Evolutionary conservation across 306 rosid genomes (phyloP), one percentile per base, ranked within the genome.

Genomic region (Canavalia ensiformis): DNA sequence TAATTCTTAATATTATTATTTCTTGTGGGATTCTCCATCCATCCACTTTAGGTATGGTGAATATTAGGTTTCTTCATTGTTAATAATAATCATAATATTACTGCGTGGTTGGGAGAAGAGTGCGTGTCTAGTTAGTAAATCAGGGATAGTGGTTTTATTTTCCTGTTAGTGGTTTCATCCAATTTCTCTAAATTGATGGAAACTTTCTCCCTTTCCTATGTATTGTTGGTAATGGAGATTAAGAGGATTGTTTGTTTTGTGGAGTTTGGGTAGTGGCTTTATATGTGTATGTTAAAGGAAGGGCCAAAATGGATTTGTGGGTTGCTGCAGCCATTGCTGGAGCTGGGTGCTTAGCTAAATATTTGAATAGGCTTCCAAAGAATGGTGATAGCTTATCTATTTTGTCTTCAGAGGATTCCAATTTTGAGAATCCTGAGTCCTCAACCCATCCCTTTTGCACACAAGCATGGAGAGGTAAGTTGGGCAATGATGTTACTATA

Each of bases 251-350:
- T 71, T 73, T 85, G 73, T 49, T 1, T 72, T 65, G 87, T 83
- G 68, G 88, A 72, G 57, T 86, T 82, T 2, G 42, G 82, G 34
- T 86, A 79, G 87, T 87, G 64, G 69, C 4, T 37, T 44, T 81
- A 9, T 81, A 9, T 66, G 6, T 71, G 74, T 74, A 18, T 72
- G 72, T 51, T 70, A 56, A 75, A 82, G 59, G 85, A 84, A 77
- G 79, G 80, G 84, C 49, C 56, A 85, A 70, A 72, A 94, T 94
- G 98, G 97, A 92, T 78, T 81, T 94, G 31, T 94, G 94, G 97
- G 87, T 94, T 72, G 92, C 87, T 86, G 95, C 90, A 68, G 97
- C 89, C 6, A 94, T 92, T 50, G 87, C 95, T 10, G 95, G 97
- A 76, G 94, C 95, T 86, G 91, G 97, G 44, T 94, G 84, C 86